Evolutionary conservation across 2,329 filamentous ascomycete genomes (phyloP), one percentile per base, ranked within the genome.

Genomic region (Ilyonectria destructans): DNA sequence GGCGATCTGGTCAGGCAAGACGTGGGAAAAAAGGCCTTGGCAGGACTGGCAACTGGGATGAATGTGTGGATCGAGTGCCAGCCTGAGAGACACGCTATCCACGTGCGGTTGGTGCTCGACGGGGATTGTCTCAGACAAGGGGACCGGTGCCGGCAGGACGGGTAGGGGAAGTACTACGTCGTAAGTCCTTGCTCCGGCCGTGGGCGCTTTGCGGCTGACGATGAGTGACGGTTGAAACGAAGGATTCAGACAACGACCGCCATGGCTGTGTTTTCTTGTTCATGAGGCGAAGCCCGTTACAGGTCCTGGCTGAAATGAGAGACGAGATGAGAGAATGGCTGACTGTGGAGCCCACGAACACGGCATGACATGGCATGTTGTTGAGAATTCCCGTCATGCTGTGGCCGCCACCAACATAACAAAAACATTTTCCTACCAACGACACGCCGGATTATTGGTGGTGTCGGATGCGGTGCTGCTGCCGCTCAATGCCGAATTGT

Each of bases 401-500:
- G 8, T 43, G 37, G 37, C 40, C n/a, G 40, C 40, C 15, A 43
- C 40, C 40, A 43, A n/a, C 40, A n/a, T n/a, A 43, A n/a, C 40
- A 43, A 26, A 26, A 5, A n/a, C 40, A 43, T 43, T n/a, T 15
- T 43, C 15, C 7, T 17, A 8, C 40, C 40, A n/a, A n/a, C 17
- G 40, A 9, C 10, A 40, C 7, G 17, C 15, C 31, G 2, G 31
- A 33, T 33, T 12, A 26, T 26, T 52, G 26, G 21, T 17, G 48
- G 21, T 33, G 49, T 29, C 15, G 31, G 23, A 45, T 51, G 57
- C n/a, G 19, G 57, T 52, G 48, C 58, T 21, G 48, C 58, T 21
- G 46, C 49, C 35, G 58, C 40, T 33, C 31, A 29, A 48, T 58
- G 56, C 56, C 40, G 40, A 43, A 43, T 43, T 43, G 40, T 43